Evolutionary conservation across 768 basidiomycete genomes (phyloP), one percentile per base, ranked within the genome.

Genomic region (Amanita phalloides): DNA sequence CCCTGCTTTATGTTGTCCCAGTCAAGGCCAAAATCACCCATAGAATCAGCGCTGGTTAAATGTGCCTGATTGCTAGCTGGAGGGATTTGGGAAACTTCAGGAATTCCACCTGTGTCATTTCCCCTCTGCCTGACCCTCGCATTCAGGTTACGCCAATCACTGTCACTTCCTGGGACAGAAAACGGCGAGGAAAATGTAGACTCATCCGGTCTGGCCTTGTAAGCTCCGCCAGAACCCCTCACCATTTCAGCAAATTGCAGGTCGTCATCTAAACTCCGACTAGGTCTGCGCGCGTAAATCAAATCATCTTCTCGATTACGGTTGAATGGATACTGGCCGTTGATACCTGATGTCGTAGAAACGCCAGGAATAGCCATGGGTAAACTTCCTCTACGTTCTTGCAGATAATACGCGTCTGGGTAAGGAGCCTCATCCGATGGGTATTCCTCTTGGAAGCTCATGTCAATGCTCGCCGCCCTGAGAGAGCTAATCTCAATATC

Each of bases 311-410:
- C 84, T 41, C 79, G 70, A 51, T 77, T 73, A 32, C 78, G 71
- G 45, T 64, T 60, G 33, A 61, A 58, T 14, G 35, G 53, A 44
- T 57, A 61, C 3, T 49, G 53, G 46, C 48, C 59, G 28, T 63
- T 55, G 8, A 54, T 57, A 25, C 56, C 48, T 23, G 48, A 37
- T 14, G 49, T 50, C 4, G 59, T 38, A 10, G 63, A 57, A 3
- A 63, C 60, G 14, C 69, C 72, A 14, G 81, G 76, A 10, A 83
- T 82, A 38, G 73, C 71, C 67, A 82, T 76, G n/a, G 84, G 81
- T 13, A 77, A 58, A 57, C 82, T 84, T 10, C 78, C 78, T 53
- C 77, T 70, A 51, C 80, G 71, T 37, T 25, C 45, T 39, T 53
- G 41, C 38, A 21, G 8, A 48, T 28, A 42, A 53, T 42, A 23